These are phyloP conservation scores for Paramecium biaurelia DNA, from an alignment of 73 alveolate genomes.

Conservation along the genomic window DNA sequence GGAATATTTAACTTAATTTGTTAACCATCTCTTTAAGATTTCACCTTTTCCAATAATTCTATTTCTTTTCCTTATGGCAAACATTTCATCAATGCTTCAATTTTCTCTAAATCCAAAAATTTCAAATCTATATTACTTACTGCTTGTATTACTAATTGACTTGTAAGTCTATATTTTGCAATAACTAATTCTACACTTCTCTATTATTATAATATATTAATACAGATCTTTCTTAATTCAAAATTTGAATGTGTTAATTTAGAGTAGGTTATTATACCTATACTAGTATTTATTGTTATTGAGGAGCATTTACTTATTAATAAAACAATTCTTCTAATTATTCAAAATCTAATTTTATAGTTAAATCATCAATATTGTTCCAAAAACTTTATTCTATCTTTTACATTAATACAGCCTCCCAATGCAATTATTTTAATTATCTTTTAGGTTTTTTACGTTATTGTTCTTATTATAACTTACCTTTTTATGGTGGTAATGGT, in stretches of 20 bases:
- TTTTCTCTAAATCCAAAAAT: neutral
- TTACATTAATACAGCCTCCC: neutral
- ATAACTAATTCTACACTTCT: neutral
- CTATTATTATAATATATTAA: neutral
- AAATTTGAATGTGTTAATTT: neutral
- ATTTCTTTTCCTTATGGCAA: neutral
- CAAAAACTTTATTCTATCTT: neutral
- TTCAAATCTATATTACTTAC: neutral
- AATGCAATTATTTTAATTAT: neutral
- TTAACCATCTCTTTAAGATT: neutral
- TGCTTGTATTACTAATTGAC: neutral
- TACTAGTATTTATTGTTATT: neutral
- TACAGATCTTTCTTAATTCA: neutral
- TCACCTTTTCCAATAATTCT: neutral
- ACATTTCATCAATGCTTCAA: neutral
- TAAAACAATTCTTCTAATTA: neutral
- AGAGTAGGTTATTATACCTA: neutral
- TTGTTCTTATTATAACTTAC: neutral
- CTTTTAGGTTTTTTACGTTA: neutral
- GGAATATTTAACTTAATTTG: neutral
- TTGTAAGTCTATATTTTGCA: neutral
- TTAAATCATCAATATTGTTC: neutral
- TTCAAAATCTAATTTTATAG: neutral
- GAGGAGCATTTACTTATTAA: neutral
- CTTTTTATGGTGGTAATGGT: neutral